A percentile compares a stretch with the other conserved stretches of the same genome.
Evolutionary conservation across 371 early-diverging fungal genomes (phyloP).

Genomic region (Mortierella sp.): DNA sequence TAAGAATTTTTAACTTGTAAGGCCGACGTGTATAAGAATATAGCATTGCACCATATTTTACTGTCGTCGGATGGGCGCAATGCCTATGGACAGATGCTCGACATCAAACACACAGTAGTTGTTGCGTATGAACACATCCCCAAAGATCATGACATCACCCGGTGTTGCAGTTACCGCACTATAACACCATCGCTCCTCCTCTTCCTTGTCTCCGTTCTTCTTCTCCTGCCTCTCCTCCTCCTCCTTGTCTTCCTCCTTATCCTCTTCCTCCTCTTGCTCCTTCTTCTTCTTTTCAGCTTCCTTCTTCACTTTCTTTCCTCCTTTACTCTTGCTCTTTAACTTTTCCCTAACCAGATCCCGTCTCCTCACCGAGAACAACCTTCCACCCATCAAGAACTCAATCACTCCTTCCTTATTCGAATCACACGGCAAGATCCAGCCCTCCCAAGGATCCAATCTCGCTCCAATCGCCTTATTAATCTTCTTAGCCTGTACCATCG

Average conservation of each 20-base stretch:
- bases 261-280: no score
- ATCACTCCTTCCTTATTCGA: conserved; percentile 27
- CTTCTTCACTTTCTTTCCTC: no score
- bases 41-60: not conserved
- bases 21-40: not conserved
- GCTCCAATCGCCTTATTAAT: conserved; percentile 45
- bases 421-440: conserved; percentile 42
- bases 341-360: conserved; percentile 36
- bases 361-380: conserved; percentile 23
- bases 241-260: no score
- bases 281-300: no score
- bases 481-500: conserved; percentile 28
- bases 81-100: conserved; percentile 24
- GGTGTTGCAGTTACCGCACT: conserved; percentile 37
- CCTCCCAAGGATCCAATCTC: conserved; percentile 35
- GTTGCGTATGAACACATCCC: conserved; percentile 62
- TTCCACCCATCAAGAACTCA: conserved; percentile 46
- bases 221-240: no score
- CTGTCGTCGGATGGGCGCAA: conserved; percentile 23
- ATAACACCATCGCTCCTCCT: conserved; percentile 45
- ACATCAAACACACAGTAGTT: conserved; percentile 61
- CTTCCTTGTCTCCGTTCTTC: no score
- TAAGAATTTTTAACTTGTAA: no score
- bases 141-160: conserved; percentile 55
- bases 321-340: conserved; percentile 15